Evolutionary conservation across 352 stramenopile genomes (phyloP).

Genomic region (Pythium myriotylum): DNA sequence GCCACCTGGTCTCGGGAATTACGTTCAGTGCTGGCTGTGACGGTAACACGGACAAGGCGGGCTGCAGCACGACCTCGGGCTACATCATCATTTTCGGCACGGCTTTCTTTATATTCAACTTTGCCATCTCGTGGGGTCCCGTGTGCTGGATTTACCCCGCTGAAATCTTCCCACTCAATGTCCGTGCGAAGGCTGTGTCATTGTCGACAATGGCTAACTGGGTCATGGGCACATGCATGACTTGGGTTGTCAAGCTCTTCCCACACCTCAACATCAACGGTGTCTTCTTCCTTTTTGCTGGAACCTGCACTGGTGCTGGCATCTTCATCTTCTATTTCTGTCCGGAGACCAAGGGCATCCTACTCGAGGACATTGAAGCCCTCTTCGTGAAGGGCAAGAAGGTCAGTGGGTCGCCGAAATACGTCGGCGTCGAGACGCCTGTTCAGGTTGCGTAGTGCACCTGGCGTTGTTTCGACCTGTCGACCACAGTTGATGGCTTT

Average conservation of each 20-base stretch:
- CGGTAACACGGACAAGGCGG: constrained; percentile 12
- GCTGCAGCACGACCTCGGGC: constrained; percentile 25
- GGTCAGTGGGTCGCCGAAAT: neutral
- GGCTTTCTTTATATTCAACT: constrained; percentile 50
- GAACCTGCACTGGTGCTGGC: constrained; percentile 26
- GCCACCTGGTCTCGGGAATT: constrained; percentile 36
- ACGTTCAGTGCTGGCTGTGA: constrained; percentile 10
- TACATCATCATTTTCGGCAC: constrained; percentile 39
- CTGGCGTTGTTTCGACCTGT: neutral
- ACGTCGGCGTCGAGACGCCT: neutral
- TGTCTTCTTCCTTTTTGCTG: constrained; percentile 55
- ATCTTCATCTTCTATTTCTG: constrained; percentile 38
- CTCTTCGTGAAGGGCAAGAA: constrained; percentile 25
- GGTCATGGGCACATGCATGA: constrained; percentile 36
- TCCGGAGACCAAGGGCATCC: constrained; percentile 38
- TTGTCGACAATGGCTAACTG: constrained; percentile 25
- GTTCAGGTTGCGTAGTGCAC: neutral
- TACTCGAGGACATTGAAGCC: constrained; percentile 40
- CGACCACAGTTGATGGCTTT: too few species aligned
- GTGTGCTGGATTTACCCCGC: constrained; percentile 55
- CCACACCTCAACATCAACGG: constrained; percentile 41
- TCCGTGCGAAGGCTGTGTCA: constrained; percentile 43
- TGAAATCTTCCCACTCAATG: constrained; percentile 52
- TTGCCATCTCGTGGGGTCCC: constrained; percentile 50
- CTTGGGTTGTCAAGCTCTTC: too few species aligned